phyloP scores from a whole-genome alignment of 148 eudicot genomes.

The Rheum nobile region DNA sequence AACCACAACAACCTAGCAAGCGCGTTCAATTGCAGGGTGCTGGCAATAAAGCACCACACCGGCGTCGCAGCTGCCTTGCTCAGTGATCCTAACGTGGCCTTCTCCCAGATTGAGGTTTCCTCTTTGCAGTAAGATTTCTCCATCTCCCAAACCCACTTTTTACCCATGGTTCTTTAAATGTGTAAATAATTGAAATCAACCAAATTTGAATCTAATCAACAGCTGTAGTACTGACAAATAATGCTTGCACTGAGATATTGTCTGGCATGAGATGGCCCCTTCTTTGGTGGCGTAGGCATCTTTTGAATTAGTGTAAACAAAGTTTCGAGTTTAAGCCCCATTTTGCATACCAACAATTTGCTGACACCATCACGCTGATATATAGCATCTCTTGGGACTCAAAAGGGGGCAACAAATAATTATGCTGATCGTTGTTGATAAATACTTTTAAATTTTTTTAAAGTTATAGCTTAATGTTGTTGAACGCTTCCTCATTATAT shows the following conservation, averaged over 20 bases:
- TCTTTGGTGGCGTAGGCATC: background rate
- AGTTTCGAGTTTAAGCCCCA: background rate
- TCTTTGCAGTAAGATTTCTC: constrained; percentile 43
- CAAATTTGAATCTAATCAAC: background rate
- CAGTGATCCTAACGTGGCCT: constrained; percentile 23
- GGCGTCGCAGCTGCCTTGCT: background rate
- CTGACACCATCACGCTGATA: background rate
- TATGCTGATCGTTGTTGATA: background rate
- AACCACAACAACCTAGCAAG: constrained; percentile 33
- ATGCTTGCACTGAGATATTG: background rate
- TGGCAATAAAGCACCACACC: constrained; percentile 43
- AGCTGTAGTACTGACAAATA: background rate
- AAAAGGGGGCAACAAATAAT: background rate
- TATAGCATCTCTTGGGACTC: background rate
- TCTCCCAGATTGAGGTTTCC: constrained; percentile 66
- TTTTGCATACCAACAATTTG: background rate
- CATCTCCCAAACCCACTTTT: background rate
- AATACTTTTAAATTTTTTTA: background rate
- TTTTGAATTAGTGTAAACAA: background rate
- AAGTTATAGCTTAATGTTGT: too few species aligned
- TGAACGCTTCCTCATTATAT: background rate
- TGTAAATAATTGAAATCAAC: background rate
- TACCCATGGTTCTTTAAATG: background rate
- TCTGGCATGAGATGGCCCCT: background rate
- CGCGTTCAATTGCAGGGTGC: constrained; percentile 72